phyloP scores from a whole-genome alignment of 2,329 filamentous ascomycete genomes.

The Xylaria sp. region DNA sequence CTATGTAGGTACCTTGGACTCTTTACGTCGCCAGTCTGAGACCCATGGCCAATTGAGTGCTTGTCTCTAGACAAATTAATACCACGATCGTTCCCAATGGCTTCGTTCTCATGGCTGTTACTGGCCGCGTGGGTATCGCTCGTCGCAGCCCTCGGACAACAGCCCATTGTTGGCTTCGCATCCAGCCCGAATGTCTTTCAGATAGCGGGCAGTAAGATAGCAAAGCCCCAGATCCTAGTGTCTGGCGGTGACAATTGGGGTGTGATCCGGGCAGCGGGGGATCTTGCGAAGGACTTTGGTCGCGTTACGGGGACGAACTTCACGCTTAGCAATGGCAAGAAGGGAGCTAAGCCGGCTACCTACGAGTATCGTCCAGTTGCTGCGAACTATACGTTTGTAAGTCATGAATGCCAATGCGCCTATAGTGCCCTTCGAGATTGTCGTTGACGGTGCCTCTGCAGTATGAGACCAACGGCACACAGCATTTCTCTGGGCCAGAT shows the following conservation, averaged over 20 bases:
- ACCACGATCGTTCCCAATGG: conserved; percentile 18
- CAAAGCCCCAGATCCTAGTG: conserved; percentile 59
- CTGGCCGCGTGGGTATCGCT: conserved; percentile 34
- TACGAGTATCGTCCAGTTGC: conserved; percentile 59
- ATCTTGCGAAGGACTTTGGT: conserved; percentile 75
- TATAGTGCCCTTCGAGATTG: not conserved
- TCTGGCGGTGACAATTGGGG: conserved; percentile 72
- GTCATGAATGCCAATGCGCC: conserved; percentile 33
- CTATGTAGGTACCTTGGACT: conserved; percentile 4
- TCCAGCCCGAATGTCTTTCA: conserved; percentile 41
- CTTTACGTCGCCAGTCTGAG: not conserved
- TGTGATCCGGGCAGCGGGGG: conserved; percentile 73
- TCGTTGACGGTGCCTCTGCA: conserved; percentile 38
- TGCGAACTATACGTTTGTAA: conserved; percentile 60
- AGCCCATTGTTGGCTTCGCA: conserved; percentile 48
- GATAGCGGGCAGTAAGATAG: conserved; percentile 44
- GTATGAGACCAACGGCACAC: conserved; percentile 57
- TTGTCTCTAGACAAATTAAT: not conserved
- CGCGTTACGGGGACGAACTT: conserved; percentile 75
- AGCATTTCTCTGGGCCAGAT: conserved; percentile 58
- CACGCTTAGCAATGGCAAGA: conserved; percentile 63
- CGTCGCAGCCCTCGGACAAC: conserved; percentile 46
- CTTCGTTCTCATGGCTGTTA: conserved; percentile 24
- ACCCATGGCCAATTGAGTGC: not conserved
- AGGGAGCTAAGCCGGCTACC: conserved; percentile 50